Percentiles rank a stretch among this genome's conserved stretches.
Evolutionary conservation across 371 early-diverging fungal species (phyloP).

Genomic region (Syncephalastrum monosporum): DNA sequence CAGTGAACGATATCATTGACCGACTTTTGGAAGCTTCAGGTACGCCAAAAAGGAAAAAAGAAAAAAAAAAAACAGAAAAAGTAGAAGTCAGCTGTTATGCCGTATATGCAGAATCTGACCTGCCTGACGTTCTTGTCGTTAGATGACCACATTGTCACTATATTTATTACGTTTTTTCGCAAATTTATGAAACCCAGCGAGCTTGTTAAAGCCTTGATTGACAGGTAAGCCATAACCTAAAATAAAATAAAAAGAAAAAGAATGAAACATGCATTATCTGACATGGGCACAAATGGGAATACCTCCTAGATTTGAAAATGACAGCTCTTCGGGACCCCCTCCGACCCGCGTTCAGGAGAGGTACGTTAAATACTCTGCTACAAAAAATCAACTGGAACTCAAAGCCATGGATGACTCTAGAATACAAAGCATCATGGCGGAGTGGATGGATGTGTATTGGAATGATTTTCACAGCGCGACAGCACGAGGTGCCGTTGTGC

Average conservation of each 20-base stretch:
- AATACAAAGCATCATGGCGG: conserved; percentile 41
- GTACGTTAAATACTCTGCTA: conserved; percentile 12
- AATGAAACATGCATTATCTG: neutral
- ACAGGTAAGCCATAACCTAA: conserved; percentile 25
- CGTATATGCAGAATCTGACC: neutral
- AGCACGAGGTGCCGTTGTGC: conserved; percentile 45
- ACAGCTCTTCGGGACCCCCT: conserved; percentile 23
- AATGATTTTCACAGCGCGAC: conserved; percentile 52
- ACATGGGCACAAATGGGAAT: neutral
- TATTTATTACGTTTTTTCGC: conserved; percentile 57
- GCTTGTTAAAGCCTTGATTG: conserved; percentile 43
- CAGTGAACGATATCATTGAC: conserved; percentile 41
- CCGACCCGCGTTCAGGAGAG: conserved; percentile 41
- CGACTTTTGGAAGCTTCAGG: conserved; percentile 27
- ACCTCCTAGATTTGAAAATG: conserved; percentile 32
- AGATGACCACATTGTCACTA: conserved; percentile 40
- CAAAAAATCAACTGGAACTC: conserved; percentile 11
- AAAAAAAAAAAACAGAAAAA: neutral
- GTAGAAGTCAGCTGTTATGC: conserved; percentile 1
- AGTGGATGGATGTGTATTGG: conserved; percentile 54
- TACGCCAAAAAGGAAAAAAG: conserved; percentile 9
- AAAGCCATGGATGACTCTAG: conserved; percentile 23
- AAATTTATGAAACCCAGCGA: conserved; percentile 57
- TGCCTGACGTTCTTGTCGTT: neutral
- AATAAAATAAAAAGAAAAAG: neutral